Percentiles rank a stretch among this genome's conserved stretches.
phyloP scores from a whole-genome alignment of 2,329 filamentous ascomycete species.

The Botrytis cinerea region DNA sequence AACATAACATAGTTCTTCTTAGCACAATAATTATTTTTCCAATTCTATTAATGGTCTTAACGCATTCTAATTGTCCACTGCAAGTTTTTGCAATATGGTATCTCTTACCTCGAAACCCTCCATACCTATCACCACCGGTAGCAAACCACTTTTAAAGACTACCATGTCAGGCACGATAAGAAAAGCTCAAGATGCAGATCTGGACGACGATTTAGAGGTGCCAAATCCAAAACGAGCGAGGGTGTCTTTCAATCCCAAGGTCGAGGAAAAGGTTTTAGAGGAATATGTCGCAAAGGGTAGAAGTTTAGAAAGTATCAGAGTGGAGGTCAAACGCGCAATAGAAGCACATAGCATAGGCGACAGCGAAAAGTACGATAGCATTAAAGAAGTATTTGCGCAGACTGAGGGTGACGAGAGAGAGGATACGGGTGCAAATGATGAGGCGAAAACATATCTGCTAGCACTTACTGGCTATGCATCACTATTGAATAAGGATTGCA shows the following conservation, averaged over 20 bases:
- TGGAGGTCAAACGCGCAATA: conserved; percentile 45
- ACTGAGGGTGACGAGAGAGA: conserved; percentile 28
- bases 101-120: conserved; percentile 17
- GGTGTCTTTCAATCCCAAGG: conserved; percentile 40
- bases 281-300: conserved; percentile 34
- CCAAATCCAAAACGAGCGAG: conserved; percentile 39
- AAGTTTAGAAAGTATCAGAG: conserved; percentile 36
- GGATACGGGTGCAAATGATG: conserved; percentile 38
- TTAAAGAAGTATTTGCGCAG: conserved; percentile 57
- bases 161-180: conserved; percentile 37
- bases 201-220: conserved; percentile 35
- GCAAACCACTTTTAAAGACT: conserved; percentile 38
- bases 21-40: neutral
- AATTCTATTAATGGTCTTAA: conserved; percentile 17
- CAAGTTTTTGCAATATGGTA: conserved; percentile 21
- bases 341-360: conserved; percentile 59
- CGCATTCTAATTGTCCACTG: neutral
- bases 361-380: conserved; percentile 60
- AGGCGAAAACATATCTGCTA: conserved; percentile 59
- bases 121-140: conserved; percentile 16
- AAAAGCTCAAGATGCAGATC: conserved; percentile 37
- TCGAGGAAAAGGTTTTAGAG: conserved; percentile 42
- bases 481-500: conserved; percentile 60
- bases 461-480: conserved; percentile 63
- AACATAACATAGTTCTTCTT: neutral